These are phyloP conservation scores for Kodamaea hsintzibuensis DNA, from an alignment of 805 yeast species.

Conservation along the genomic window DNA sequence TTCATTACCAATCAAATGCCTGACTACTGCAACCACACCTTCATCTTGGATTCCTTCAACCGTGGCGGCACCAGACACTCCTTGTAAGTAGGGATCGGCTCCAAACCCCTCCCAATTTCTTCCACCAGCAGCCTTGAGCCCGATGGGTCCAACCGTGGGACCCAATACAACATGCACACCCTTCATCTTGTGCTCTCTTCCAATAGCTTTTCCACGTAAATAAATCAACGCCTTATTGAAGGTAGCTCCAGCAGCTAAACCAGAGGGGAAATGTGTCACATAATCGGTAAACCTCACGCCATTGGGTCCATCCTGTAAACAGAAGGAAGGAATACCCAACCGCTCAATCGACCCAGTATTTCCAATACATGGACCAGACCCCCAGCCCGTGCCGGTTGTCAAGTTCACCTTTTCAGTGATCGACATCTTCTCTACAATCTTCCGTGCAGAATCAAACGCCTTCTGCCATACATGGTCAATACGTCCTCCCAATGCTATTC, in stretches of 20 bases:
- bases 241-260: conserved; percentile 58
- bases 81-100: conserved; percentile 61
- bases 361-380: conserved; percentile 61
- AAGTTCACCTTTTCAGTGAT: conserved; percentile 60
- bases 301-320: conserved; percentile 64
- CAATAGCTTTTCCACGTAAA: conserved; percentile 57
- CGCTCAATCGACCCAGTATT: conserved; percentile 61
- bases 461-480: conserved; percentile 54
- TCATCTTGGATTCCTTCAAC: conserved; percentile 57
- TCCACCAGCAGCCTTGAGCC: conserved; percentile 62
- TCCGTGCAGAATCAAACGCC: conserved; percentile 57
- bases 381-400: conserved; percentile 67
- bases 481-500: conserved; percentile 50
- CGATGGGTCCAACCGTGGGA: conserved; percentile 62
- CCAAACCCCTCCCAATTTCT: conserved; percentile 68
- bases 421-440: conserved; percentile 56
- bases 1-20: conserved; percentile 60
- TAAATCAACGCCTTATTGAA: conserved; percentile 54
- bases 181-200: conserved; percentile 52
- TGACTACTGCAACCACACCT: conserved; percentile 58
- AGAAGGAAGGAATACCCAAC: conserved; percentile 52
- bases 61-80: conserved; percentile 52
- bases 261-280: conserved; percentile 58
- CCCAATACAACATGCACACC: conserved; percentile 59
- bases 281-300: conserved; percentile 61